Percentiles rank a stretch among this genome's conserved stretches.
These are phyloP conservation scores for Tilletia horrida DNA, from an alignment of 1,284 basidiomycete genomes.

Conservation along the genomic window DNA sequence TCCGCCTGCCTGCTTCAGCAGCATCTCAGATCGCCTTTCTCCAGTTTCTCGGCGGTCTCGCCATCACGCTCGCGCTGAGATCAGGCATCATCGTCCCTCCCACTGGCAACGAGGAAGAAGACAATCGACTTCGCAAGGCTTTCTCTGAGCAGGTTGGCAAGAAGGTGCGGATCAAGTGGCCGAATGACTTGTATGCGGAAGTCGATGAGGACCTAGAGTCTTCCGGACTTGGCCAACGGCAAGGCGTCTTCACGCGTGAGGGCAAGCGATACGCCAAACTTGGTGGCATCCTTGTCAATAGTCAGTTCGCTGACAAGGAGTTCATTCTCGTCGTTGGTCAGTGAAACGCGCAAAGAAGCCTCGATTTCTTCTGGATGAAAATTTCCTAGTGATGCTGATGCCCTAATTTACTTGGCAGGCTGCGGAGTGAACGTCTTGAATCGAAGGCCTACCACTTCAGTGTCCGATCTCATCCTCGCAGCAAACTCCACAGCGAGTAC, in stretches of 20 bases:
- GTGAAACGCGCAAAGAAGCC: too few species aligned
- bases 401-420: conserved; percentile 57
- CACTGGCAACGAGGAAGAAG: background rate
- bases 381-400: too few species aligned
- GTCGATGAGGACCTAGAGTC: conserved; percentile 50
- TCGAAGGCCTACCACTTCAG: conserved; percentile 74
- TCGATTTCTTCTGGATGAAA: too few species aligned
- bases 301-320: conserved; percentile 70
- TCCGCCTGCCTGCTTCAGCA: conserved; percentile 65
- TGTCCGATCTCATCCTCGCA: conserved; percentile 65
- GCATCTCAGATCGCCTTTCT: conserved; percentile 78
- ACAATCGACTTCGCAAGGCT: conserved; percentile 9
- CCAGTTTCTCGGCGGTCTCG: conserved; percentile 89
- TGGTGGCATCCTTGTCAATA: conserved; percentile 81
- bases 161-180: conserved; percentile 78
- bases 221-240: conserved; percentile 34
- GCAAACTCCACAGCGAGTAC: conserved; percentile 43
- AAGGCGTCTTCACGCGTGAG: conserved; percentile 56
- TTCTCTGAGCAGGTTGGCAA: conserved; percentile 62
- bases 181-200: conserved; percentile 87
- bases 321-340: conserved; percentile 69
- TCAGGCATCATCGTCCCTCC: conserved; percentile 35
- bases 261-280: conserved; percentile 47
- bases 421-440: conserved; percentile 88
- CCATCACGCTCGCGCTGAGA: conserved; percentile 78